Conservation (phyloP, 2,329 filamentous ascomycete genomes). For the Davidsoniella virescens region DNA sequence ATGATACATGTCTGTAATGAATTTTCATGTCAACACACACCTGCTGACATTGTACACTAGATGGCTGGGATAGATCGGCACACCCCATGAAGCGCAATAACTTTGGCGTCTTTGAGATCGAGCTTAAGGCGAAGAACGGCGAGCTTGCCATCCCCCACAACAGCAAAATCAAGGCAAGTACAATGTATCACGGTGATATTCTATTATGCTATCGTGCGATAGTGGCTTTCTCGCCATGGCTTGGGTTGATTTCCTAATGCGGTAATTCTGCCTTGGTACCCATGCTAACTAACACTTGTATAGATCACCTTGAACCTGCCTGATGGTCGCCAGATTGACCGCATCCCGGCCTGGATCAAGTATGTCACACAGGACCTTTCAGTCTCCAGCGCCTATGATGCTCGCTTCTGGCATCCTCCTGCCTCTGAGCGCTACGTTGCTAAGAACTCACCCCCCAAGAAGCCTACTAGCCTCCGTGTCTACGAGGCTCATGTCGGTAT, state of each 20-base stretch:
- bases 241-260: too few relatives aligned
- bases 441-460: conserved; percentile 67
- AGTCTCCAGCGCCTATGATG: conserved; percentile 86
- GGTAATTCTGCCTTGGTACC: neutral
- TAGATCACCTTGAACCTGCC: conserved; percentile 74
- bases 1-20: neutral
- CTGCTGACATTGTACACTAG: conserved; percentile 25
- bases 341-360: conserved; percentile 91
- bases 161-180: conserved; percentile 77
- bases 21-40: neutral
- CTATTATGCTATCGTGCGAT: neutral
- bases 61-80: conserved; percentile 70
- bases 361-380: conserved; percentile 86
- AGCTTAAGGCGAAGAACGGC: conserved; percentile 55
- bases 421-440: conserved; percentile 60
- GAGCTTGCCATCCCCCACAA: conserved; percentile 74
- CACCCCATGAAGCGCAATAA: conserved; percentile 76
- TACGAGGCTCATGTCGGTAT: conserved; percentile 99
- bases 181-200: neutral
- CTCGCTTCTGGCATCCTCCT: conserved; percentile 92
- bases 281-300: neutral
- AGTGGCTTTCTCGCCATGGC: too few relatives aligned
- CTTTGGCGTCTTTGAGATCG: conserved; percentile 78
- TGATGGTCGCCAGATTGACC: conserved; percentile 65
- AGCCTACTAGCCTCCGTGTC: conserved; percentile 73